Evolutionary conservation across 345 rosid species (phyloP).

Genomic region (Pugionium cornutum): DNA sequence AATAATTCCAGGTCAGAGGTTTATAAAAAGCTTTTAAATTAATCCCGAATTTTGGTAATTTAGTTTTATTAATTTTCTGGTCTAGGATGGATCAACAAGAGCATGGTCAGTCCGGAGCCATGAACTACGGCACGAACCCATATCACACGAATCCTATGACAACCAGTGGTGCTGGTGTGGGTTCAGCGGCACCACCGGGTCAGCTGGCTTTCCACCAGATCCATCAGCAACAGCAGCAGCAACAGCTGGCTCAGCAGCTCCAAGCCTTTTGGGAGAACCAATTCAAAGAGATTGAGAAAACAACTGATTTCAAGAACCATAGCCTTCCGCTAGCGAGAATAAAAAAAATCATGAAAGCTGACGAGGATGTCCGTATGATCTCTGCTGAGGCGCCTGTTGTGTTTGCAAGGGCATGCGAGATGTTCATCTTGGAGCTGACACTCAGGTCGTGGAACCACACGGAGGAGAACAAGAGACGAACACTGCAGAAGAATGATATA

Average conservation of each 20-base stretch:
- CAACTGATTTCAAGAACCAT: slow-evolving; percentile 87
- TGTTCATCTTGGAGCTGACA: slow-evolving; percentile 92
- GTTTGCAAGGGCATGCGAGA: slow-evolving; percentile 96
- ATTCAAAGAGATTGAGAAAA: slow-evolving; percentile 76
- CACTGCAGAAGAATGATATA: slow-evolving; percentile 91
- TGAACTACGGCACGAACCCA: slow-evolving; percentile 63
- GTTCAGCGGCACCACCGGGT: slow-evolving; percentile 31
- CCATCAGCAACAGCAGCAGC: slow-evolving; percentile 86
- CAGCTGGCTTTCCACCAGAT: slow-evolving; percentile 69
- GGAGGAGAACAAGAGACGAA: slow-evolving; percentile 93
- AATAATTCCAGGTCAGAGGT: background rate
- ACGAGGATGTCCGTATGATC: slow-evolving; percentile 96
- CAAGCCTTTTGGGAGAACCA: slow-evolving; percentile 86
- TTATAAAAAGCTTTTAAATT: slow-evolving; percentile 5
- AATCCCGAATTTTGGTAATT: background rate
- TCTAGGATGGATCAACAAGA: slow-evolving; percentile 74
- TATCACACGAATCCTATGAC: slow-evolving; percentile 65
- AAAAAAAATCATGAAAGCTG: slow-evolving; percentile 99
- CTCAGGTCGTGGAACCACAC: slow-evolving; percentile 97
- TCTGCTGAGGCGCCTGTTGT: slow-evolving; percentile 97
- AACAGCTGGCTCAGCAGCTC: slow-evolving; percentile 85
- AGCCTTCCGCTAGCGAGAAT: slow-evolving; percentile 94
- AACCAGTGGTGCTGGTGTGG: slow-evolving; percentile 39
- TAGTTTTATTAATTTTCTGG: background rate
- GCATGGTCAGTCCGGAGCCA: slow-evolving; percentile 60